Evolutionary conservation across 176 grass and related monocot genomes (phyloP).

Genomic region (Otatea glauca): DNA sequence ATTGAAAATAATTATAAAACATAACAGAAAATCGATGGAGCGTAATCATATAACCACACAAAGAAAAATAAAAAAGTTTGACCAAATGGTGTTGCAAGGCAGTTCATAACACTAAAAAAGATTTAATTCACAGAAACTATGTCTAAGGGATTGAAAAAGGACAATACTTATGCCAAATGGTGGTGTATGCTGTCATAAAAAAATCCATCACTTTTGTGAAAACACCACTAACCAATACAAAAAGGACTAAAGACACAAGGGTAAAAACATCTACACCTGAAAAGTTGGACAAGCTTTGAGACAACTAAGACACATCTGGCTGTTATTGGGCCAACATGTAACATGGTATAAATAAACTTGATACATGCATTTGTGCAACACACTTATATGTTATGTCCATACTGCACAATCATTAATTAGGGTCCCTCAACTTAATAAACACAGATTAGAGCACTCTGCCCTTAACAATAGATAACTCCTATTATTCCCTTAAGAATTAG

Average conservation of each 20-base stretch:
- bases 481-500: not conserved
- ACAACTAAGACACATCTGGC: not conserved
- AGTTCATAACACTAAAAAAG: not conserved
- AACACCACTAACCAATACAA: not conserved
- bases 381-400: not conserved
- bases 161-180: not conserved
- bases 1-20: not conserved
- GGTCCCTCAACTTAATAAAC: not conserved
- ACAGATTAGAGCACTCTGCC: not conserved
- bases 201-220: not conserved
- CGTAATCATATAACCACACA: not conserved
- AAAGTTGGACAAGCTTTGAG: not conserved
- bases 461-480: not conserved
- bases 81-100: not conserved
- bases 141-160: not conserved
- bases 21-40: not conserved
- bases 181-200: not conserved
- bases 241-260: not conserved
- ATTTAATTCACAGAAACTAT: conserved; percentile 2
- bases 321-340: not conserved
- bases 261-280: not conserved
- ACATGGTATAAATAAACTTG: not conserved
- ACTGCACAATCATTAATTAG: conserved; percentile 5
- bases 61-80: not conserved
- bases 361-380: not conserved